Conservation (phyloP, 2,329 filamentous ascomycete genomes). For the Cordyceps sp. region DNA sequence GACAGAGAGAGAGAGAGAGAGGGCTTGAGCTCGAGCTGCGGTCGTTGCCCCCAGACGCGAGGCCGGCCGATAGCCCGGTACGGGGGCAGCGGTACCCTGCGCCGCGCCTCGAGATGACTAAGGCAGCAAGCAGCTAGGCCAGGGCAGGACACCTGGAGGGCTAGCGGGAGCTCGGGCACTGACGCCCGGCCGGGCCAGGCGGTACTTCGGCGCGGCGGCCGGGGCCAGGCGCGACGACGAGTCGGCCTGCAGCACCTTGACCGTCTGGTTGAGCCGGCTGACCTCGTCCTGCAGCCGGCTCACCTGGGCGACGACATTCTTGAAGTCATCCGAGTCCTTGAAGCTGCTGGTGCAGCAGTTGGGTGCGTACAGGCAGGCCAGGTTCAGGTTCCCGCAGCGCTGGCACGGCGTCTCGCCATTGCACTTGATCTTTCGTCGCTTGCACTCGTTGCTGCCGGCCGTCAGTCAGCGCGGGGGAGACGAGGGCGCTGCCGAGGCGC, state of each 20-base stretch:
- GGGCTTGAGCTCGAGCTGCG: too few relatives aligned
- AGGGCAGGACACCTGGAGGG: too few relatives aligned
- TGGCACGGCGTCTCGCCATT: constrained; percentile 54
- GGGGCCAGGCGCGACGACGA: constrained; percentile 21
- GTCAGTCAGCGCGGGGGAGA: background rate
- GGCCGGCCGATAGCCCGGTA: too few relatives aligned
- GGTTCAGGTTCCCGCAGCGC: constrained; percentile 50
- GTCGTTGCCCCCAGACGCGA: too few relatives aligned
- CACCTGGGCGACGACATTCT: constrained; percentile 61
- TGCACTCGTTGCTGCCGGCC: constrained; percentile 47
- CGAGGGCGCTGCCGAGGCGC: background rate
- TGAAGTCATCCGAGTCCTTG: constrained; percentile 87
- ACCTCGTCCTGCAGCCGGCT: constrained; percentile 69
- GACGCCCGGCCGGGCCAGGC: too few relatives aligned
- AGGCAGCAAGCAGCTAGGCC: too few relatives aligned
- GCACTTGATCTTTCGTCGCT: constrained; percentile 60
- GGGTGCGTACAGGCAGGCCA: constrained; percentile 47
- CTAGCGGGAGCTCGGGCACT: too few relatives aligned
- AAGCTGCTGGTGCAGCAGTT: constrained; percentile 61
- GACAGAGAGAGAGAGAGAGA: too few relatives aligned
- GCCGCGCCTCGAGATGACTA: too few relatives aligned
- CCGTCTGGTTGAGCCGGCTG: constrained; percentile 53
- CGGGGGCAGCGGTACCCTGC: too few relatives aligned
- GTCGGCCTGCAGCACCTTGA: constrained; percentile 50
- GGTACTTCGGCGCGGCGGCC: too few relatives aligned